Conservation (phyloP, 768 basidiomycete genomes). For the Leccinellum luteum region DNA sequence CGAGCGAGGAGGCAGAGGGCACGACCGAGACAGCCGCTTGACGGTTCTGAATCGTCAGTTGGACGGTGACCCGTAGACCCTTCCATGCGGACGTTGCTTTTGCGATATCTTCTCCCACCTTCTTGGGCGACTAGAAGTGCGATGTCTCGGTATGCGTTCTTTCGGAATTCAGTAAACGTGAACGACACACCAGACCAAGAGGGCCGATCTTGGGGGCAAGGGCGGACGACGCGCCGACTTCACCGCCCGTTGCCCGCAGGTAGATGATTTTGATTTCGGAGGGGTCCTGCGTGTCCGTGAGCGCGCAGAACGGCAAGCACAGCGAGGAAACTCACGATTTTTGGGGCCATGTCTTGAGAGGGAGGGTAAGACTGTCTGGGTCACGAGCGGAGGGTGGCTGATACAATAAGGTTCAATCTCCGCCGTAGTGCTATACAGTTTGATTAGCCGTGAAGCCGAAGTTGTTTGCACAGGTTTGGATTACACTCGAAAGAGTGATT, state of each 20-base stretch:
- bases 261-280: constrained; percentile 99
- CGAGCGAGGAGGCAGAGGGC: constrained; percentile 94
- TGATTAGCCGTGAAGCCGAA: constrained; percentile 20
- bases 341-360: constrained; percentile 64
- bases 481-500: background rate
- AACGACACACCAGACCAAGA: constrained; percentile 85
- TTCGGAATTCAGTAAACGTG: background rate
- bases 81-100: constrained; percentile 99
- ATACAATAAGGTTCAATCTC: constrained; percentile 52
- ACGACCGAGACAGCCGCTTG: constrained; percentile 97
- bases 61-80: constrained; percentile 98
- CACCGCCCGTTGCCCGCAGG: constrained; percentile 97
- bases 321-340: constrained; percentile 52
- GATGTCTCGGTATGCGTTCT: constrained; percentile 11
- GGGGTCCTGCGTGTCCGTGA: constrained; percentile 70
- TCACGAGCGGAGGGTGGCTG: constrained; percentile 20
- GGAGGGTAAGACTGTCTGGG: constrained; percentile 1
- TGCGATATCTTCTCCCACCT: constrained; percentile 99
- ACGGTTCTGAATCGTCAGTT: constrained; percentile 99
- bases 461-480: constrained; percentile 39
- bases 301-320: background rate
- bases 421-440: constrained; percentile 60
- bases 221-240: constrained; percentile 98
- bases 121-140: constrained; percentile 86
- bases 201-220: constrained; percentile 99